Evolutionary conservation across 2,329 filamentous ascomycete genomes (phyloP).

Genomic region (Clonostachys rosea): DNA sequence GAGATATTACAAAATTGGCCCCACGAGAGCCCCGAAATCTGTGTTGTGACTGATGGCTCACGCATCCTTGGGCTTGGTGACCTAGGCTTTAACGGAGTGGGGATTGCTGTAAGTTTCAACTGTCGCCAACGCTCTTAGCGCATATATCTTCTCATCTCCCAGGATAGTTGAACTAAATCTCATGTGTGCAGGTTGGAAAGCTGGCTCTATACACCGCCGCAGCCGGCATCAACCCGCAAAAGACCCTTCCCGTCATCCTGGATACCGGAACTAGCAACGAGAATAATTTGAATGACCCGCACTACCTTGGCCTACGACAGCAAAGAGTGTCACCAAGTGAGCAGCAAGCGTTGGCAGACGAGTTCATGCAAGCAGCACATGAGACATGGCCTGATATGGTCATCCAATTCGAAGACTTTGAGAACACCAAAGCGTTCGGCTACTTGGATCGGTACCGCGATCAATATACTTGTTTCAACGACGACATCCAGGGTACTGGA

Average conservation of each 20-base stretch:
- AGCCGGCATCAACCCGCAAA: constrained; percentile 87
- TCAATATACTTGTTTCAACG: constrained; percentile 93
- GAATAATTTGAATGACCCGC: constrained; percentile 59
- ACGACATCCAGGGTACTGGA: constrained; percentile 96
- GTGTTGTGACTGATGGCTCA: constrained; percentile 93
- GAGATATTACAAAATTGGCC: constrained; percentile 93
- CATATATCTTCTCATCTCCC: background rate
- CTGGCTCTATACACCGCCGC: constrained; percentile 91
- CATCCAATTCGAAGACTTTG: constrained; percentile 97
- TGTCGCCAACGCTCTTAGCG: background rate
- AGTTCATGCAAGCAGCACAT: constrained; percentile 88
- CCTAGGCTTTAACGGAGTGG: constrained; percentile 94
- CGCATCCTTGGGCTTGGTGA: constrained; percentile 90
- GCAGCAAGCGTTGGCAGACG: constrained; percentile 90
- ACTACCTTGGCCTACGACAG: constrained; percentile 87
- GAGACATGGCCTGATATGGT: constrained; percentile 65
- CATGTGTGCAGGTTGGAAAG: constrained; percentile 67
- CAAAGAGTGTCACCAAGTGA: constrained; percentile 74
- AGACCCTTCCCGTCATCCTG: constrained; percentile 68
- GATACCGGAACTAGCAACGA: constrained; percentile 66
- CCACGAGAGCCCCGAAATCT: constrained; percentile 84
- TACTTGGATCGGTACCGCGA: constrained; percentile 87
- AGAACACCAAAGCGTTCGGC: constrained; percentile 86
- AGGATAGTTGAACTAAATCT: constrained; percentile 11
- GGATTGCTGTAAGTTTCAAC: constrained; percentile 70